Conservation (phyloP, 2,329 filamentous ascomycete species). For the Aspergillus candidus region DNA sequence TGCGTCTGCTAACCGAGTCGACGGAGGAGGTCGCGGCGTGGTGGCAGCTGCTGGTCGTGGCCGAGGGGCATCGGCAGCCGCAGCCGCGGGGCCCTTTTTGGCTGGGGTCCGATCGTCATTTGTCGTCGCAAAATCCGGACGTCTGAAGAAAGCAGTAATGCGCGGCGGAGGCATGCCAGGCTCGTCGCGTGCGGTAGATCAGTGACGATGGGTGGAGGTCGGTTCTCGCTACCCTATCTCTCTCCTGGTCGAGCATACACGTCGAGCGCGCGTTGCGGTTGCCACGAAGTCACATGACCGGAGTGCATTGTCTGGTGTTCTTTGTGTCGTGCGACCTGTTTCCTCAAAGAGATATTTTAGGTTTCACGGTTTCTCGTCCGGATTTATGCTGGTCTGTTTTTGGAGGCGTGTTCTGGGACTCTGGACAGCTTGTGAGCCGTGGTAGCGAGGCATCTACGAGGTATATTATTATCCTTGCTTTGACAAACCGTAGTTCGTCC, state of each 20-base stretch:
- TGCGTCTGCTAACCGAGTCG: slow-evolving; percentile 12
- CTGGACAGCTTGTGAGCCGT: too few species aligned
- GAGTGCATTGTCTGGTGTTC: not conserved
- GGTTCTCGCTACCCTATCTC: slow-evolving; percentile 1
- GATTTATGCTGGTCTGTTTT: too few species aligned
- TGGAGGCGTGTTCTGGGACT: too few species aligned
- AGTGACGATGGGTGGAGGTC: slow-evolving; percentile 1
- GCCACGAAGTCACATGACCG: slow-evolving; percentile 17
- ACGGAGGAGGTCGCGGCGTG: slow-evolving; percentile 19
- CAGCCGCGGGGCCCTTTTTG: slow-evolving; percentile 7
- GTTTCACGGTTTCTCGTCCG: too few species aligned
- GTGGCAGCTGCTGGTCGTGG: slow-evolving; percentile 28
- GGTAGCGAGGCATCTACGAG: too few species aligned
- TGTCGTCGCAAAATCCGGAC: slow-evolving; percentile 20
- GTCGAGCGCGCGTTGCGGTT: slow-evolving; percentile 1
- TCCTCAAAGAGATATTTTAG: too few species aligned
- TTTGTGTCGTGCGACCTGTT: too few species aligned
- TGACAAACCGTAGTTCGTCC: too few species aligned
- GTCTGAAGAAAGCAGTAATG: slow-evolving; percentile 46
- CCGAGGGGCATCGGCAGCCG: slow-evolving; percentile 11
- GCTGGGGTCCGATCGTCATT: slow-evolving; percentile 5
- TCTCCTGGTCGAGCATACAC: slow-evolving; percentile 3
- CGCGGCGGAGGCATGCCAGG: slow-evolving; percentile 22
- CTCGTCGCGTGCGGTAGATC: not conserved
- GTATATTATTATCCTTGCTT: too few species aligned